A percentile compares a stretch with the other conserved stretches of the same genome.
Evolutionary conservation across 345 rosid genomes (phyloP).

Genomic region (Euphorbia lathyris): DNA sequence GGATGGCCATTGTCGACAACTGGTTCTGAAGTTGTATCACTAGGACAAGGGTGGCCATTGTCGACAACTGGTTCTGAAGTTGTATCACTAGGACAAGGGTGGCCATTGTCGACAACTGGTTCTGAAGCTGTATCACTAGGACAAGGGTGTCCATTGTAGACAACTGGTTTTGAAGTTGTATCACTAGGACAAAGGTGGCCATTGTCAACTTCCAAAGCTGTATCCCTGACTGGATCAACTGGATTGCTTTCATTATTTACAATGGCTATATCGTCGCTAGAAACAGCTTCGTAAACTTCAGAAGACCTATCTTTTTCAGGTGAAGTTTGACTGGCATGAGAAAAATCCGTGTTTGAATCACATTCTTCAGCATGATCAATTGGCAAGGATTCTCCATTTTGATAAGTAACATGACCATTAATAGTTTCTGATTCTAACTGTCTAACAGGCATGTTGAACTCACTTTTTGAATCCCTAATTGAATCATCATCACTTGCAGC

Average conservation of each 20-base stretch:
- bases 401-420: slow-evolving; percentile 20
- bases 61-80: slow-evolving; percentile 15
- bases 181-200: slow-evolving; percentile 8
- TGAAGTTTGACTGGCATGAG: slow-evolving; percentile 32
- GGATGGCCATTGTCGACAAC: slow-evolving; percentile 13
- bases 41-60: slow-evolving; percentile 9
- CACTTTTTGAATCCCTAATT: slow-evolving; percentile 1
- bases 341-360: slow-evolving; percentile 21
- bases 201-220: slow-evolving; percentile 13
- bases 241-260: slow-evolving; percentile 19
- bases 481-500: slow-evolving; percentile 4
- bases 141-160: slow-evolving; percentile 10
- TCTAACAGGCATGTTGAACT: not conserved
- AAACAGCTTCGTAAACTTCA: slow-evolving; percentile 23
- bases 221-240: slow-evolving; percentile 13
- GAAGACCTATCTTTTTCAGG: slow-evolving; percentile 24
- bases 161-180: slow-evolving; percentile 16
- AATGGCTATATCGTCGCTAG: slow-evolving; percentile 23
- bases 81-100: slow-evolving; percentile 11
- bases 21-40: slow-evolving; percentile 13
- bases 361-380: slow-evolving; percentile 22
- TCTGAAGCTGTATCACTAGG: slow-evolving; percentile 10
- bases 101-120: slow-evolving; percentile 14
- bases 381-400: slow-evolving; percentile 23
- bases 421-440: slow-evolving; percentile 26